These are phyloP conservation scores for Phytophthora lateralis DNA, from an alignment of 352 stramenopile genomes.

Conservation along the genomic window DNA sequence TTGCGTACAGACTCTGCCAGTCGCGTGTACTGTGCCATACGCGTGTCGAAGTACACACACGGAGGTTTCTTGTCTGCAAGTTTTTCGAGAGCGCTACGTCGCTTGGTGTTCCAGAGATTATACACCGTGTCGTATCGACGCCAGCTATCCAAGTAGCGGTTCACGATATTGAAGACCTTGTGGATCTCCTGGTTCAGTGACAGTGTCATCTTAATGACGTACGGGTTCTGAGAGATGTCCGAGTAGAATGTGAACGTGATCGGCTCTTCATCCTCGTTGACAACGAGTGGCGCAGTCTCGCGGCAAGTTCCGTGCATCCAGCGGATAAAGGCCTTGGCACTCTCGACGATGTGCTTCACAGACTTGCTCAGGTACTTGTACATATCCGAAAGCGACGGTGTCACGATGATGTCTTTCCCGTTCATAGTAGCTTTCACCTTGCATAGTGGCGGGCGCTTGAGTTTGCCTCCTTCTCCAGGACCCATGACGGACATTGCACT, in stretches of 20 bases:
- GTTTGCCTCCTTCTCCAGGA: slow-evolving; percentile 64
- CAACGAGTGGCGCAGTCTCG: slow-evolving; percentile 86
- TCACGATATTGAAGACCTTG: slow-evolving; percentile 94
- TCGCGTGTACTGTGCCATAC: slow-evolving; percentile 90
- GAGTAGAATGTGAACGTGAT: slow-evolving; percentile 95
- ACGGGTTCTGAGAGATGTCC: slow-evolving; percentile 95
- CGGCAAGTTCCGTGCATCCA: slow-evolving; percentile 97
- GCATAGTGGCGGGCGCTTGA: slow-evolving; percentile 89
- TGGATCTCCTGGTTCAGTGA: slow-evolving; percentile 94
- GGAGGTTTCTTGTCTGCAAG: slow-evolving; percentile 92
- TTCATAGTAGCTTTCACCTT: slow-evolving; percentile 95
- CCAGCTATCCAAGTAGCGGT: slow-evolving; percentile 95
- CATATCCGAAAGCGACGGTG: slow-evolving; percentile 93
- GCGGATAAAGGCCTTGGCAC: slow-evolving; percentile 92
- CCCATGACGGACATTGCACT: slow-evolving; percentile 51
- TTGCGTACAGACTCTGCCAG: slow-evolving; percentile 89
- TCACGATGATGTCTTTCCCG: slow-evolving; percentile 95
- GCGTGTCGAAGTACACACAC: slow-evolving; percentile 95
- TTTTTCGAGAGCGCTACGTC: slow-evolving; percentile 90
- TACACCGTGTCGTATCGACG: slow-evolving; percentile 94
- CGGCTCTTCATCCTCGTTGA: slow-evolving; percentile 94
- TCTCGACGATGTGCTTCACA: slow-evolving; percentile 95
- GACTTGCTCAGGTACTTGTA: slow-evolving; percentile 96
- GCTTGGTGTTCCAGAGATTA: slow-evolving; percentile 95
- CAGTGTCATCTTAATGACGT: slow-evolving; percentile 96